Evolutionary conservation across 345 rosid species (phyloP), one percentile per base, ranked within the genome.

Genomic region (Microthlaspi erraticum): DNA sequence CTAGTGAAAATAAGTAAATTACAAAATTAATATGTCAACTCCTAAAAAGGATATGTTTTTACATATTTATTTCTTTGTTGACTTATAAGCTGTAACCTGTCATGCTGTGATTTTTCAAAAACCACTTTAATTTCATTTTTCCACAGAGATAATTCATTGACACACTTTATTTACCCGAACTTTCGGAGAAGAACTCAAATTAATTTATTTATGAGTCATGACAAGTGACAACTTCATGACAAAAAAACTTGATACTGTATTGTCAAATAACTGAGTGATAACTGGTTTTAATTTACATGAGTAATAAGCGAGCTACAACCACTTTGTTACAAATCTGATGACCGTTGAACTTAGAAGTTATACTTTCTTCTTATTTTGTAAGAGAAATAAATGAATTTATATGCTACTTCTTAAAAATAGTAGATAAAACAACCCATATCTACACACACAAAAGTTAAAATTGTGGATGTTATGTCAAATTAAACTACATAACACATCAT

Each of bases 1-100:
- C 67, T 65, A 65, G 66, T 11, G 13, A 31, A 41, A 39, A 46
- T 52, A 20, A 34, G 44, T 62, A 57, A 65, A 73, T 26, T 26
- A 26, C 4, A 26, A 26, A 26, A 26, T 48, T 39, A 72, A 66
- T 65, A 57, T 66, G 77, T 66, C 72, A 58, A 66, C 67, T 56
- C 64, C 67, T 66, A 10, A 6, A 66, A 57, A 58, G 44, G 60
- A 73, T 64, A 26, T 63, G 38, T 55, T 60, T 19, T 45, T 44
- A 54, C 39, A 53, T 63, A 11, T 38, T 57, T 26, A 11, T 73
- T 14, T 65, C 8, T 48, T 17, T 49, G 11, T 66, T 73, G 77
- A 66, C 77, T 73, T 58, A 7, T 49, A 32, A 19, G 34, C 18
- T 41, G 59, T 26, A 37, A 49, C 39, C 9, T 63, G 41, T 45